A percentile compares a stretch with the other conserved stretches of the same genome.
phyloP scores from a whole-genome alignment of 2,329 filamentous ascomycete genomes.

The Plenodomus tracheiphilus region DNA sequence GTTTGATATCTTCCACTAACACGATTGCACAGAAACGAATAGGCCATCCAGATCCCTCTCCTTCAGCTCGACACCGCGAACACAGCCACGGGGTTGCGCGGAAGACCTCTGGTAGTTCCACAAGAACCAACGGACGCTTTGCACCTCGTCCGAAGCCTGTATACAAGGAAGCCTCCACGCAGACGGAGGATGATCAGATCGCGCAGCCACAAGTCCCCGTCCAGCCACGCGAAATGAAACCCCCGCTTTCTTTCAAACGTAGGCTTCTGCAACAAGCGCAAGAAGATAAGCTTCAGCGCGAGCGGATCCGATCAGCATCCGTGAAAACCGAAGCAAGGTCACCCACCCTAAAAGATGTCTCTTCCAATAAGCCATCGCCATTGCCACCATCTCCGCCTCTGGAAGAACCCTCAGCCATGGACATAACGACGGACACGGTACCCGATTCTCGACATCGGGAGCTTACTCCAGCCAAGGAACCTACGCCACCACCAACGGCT shows the following conservation, averaged over 20 bases:
- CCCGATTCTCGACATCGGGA: slow-evolving; percentile 22
- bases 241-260: slow-evolving; percentile 42
- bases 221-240: slow-evolving; percentile 28
- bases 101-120: slow-evolving; percentile 43
- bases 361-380: slow-evolving; percentile 37
- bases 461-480: slow-evolving; percentile 28
- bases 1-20: slow-evolving; percentile 25
- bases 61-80: slow-evolving; percentile 40
- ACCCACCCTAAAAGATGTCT: slow-evolving; percentile 38
- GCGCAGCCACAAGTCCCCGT: slow-evolving; percentile 10
- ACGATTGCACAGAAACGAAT: slow-evolving; percentile 38
- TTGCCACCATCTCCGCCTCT: slow-evolving; percentile 26
- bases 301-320: slow-evolving; percentile 41
- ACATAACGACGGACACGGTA: slow-evolving; percentile 25
- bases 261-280: slow-evolving; percentile 44
- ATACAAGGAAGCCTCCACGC: slow-evolving; percentile 39
- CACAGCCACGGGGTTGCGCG: slow-evolving; percentile 41
- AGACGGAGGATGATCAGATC: slow-evolving; percentile 31
- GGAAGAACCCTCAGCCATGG: slow-evolving; percentile 32
- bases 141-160: slow-evolving; percentile 35
- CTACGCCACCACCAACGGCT: slow-evolving; percentile 16
- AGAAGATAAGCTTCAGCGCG: slow-evolving; percentile 43
- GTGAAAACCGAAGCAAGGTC: slow-evolving; percentile 40
- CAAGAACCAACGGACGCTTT: slow-evolving; percentile 42
- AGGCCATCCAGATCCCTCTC: slow-evolving; percentile 42